Conservation (phyloP, 768 basidiomycete species). For the Gautieria morchelliformis region DNA sequence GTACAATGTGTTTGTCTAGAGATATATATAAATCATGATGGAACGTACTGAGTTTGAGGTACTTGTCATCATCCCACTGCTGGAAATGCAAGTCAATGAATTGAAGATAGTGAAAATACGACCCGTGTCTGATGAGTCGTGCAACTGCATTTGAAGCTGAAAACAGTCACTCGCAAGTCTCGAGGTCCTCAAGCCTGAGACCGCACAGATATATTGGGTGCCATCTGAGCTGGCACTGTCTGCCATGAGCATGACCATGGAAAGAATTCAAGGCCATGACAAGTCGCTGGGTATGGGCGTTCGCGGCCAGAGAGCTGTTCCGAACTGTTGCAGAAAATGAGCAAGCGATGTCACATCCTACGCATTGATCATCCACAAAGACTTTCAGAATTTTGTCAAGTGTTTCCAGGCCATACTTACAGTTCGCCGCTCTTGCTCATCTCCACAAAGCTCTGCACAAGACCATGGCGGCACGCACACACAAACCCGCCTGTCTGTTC, state of each 20-base stretch:
- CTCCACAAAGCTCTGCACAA: constrained; percentile 16
- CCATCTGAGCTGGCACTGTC: constrained; percentile 12
- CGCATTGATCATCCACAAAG: constrained; percentile 8
- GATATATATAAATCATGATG: background rate
- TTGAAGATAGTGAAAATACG: constrained; percentile 11
- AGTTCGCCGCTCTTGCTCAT: constrained; percentile 11
- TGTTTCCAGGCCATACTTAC: constrained; percentile 15
- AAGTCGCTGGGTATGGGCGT: background rate
- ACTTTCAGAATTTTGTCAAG: constrained; percentile 8
- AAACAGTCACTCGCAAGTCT: constrained; percentile 14
- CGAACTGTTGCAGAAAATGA: constrained; percentile 12
- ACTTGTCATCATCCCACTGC: no score
- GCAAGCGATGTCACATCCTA: constrained; percentile 19
- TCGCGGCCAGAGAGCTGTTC: constrained; percentile 5
- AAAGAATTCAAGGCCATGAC: constrained; percentile 5
- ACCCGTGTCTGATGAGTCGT: constrained; percentile 10
- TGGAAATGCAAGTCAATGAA: no score
- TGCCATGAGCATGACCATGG: constrained; percentile 16
- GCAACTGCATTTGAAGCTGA: constrained; percentile 11
- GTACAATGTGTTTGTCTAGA: background rate
- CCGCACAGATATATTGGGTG: constrained; percentile 12
- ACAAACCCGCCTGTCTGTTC: constrained; percentile 29
- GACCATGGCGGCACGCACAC: no score
- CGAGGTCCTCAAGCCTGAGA: constrained; percentile 14
- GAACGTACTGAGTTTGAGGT: background rate